A percentile compares a stretch with the other conserved stretches of the same genome.
phyloP scores from a whole-genome alignment of 108 stramenopile genomes.

The Stephanodiscus triporus region DNA sequence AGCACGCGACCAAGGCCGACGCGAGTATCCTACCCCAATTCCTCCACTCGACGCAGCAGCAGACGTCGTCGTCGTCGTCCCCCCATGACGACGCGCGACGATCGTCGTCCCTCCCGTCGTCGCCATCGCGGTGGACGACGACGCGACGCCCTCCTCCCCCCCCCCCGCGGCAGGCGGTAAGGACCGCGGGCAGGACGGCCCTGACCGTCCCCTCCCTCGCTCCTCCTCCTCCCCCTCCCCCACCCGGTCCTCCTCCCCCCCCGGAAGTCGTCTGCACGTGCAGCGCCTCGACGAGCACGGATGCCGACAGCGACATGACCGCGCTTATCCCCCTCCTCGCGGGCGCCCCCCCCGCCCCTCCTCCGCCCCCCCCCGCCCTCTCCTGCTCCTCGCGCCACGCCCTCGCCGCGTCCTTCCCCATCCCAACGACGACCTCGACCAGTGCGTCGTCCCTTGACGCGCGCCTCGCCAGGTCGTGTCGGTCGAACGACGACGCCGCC shows the following conservation, averaged over 20 bases:
- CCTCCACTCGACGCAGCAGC: conserved; percentile 37
- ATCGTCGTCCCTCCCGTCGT: neutral
- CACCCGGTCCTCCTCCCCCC: conserved; percentile 19
- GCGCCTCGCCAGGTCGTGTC: conserved; percentile 52
- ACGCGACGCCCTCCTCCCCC: no score
- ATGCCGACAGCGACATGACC: conserved; percentile 66
- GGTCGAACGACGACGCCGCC: conserved; percentile 18
- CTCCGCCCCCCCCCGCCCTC: conserved; percentile 10
- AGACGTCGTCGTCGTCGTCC: neutral
- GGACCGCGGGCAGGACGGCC: conserved; percentile 44
- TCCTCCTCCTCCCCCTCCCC: conserved; percentile 1
- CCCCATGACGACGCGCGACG: no score
- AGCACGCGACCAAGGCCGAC: conserved; percentile 22
- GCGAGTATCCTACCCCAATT: conserved; percentile 51
- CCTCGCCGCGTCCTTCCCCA: conserved; percentile 44
- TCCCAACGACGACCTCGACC: conserved; percentile 30
- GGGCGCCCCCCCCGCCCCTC: conserved; percentile 23
- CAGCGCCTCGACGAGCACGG: conserved; percentile 70
- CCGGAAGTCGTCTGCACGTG: conserved; percentile 44
- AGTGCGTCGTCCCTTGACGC: conserved; percentile 61
- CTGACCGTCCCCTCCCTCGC: conserved; percentile 54
- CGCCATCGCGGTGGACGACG: neutral
- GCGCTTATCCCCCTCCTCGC: conserved; percentile 40
- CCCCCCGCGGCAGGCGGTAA: conserved; percentile 61
- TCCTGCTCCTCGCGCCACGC: no score